Evolutionary conservation across 176 grass and related monocot species (phyloP).

Genomic region (Carex myosuroides): DNA sequence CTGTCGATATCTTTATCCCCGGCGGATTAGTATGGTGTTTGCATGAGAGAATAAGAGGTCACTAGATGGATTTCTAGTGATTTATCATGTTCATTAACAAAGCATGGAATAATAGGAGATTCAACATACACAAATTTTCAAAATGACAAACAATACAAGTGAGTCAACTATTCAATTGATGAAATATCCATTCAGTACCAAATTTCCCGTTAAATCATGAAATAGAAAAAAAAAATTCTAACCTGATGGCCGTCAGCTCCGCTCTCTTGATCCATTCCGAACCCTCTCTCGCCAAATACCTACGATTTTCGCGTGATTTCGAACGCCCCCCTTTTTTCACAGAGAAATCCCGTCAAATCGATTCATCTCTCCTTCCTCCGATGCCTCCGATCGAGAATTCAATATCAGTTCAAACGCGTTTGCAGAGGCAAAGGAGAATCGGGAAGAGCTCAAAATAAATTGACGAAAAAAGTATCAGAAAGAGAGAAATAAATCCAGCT

Average conservation of each 20-base stretch:
- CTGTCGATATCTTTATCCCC: too few relatives aligned
- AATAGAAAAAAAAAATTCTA: not conserved
- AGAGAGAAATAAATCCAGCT: not conserved
- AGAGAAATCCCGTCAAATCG: not conserved
- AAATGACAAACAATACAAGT: not conserved
- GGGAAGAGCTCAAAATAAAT: too few relatives aligned
- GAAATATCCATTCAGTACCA: not conserved
- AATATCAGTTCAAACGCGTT: not conserved
- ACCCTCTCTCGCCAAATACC: not conserved
- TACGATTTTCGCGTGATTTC: not conserved
- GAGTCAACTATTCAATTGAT: not conserved
- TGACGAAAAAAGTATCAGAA: not conserved
- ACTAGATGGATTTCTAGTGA: not conserved
- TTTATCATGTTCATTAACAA: not conserved
- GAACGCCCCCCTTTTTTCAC: not conserved
- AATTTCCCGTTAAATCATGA: not conserved
- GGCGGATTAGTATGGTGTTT: not conserved
- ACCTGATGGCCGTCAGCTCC: slow-evolving; percentile 14
- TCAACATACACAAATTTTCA: not conserved
- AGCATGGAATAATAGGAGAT: not conserved
- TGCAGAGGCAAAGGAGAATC: not conserved
- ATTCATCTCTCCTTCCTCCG: not conserved
- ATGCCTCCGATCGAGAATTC: not conserved
- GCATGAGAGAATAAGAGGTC: not conserved
- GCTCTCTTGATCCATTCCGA: slow-evolving; percentile 25